Base-by-base conservation (phyloP, 306 rosid species). In the Leucaena leucocephala region DNA sequence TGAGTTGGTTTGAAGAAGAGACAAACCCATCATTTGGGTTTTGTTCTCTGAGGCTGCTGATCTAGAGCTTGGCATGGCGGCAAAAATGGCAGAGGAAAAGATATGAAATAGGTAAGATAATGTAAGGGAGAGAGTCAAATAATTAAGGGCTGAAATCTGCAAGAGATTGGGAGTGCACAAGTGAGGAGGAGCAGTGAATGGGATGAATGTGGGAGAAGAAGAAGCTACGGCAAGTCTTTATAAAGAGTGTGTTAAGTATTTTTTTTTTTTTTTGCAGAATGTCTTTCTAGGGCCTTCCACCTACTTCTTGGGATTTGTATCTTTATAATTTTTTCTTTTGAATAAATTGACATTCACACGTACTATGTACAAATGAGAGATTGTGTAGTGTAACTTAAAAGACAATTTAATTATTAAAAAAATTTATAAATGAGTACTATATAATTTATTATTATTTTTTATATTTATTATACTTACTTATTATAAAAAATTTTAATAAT, bases 21-120 rank as follows among this genome's bases (percentile, higher is more conserved):
- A 79, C 50, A 88, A 19, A 86, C 88, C 86, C 72, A 67, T 77
- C 75, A 27, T 27, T 27, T 91, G 93, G 68, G 81, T 44, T 74
- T 90, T 88, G 10, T 74, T 76, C 4, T 89, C 94, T 57, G 81
- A 70, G 27, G 27, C 27, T 50, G 81, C 58, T 85, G 88, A 83
- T 84, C 83, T 90, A 63, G 97, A 90, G 82, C 86, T 80, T 75
- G 99, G 90, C 97, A 95, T 95, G 77, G 88, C 78, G 76, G 10
- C 66, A 66, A 80, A 73, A 39, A 38, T 76, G 78, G 82, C n/a
- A 71, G 22, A 38, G 69, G 8, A 64, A 62, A 7, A 36, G 7
- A 64, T 21, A 39, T 16, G 39, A 64, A 2, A 36, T 64, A 3
- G 22, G 39, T 2, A 11, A 61, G 67, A 34, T 61, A 36, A 64